Evolutionary conservation across 2,329 filamentous ascomycete genomes (phyloP), one percentile per base, ranked within the genome.

Genomic region (Chrysosporium queenslandicum): DNA sequence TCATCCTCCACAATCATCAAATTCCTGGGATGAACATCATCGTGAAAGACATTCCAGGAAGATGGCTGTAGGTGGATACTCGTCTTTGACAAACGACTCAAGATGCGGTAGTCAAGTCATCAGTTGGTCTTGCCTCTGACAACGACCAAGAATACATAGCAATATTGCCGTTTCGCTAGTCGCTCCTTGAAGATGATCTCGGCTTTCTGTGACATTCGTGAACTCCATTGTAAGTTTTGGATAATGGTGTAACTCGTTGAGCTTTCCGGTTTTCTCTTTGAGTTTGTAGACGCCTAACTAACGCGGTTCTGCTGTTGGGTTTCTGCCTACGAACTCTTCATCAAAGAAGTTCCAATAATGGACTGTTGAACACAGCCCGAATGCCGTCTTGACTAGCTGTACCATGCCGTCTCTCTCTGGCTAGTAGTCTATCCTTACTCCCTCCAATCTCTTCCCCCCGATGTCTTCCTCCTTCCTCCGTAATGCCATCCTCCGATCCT

Each of bases 1-100:
- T 55, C 48, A 3, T 52, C 58, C 46, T 54, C 52, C 1, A 61
- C 53, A 37, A 60, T 34, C 21, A 65, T 57, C 43, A 65, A 64
- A 16, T 2, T n/a, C 45, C 37, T 61, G n/a, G n/a, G n/a, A n/a
- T n/a, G n/a, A n/a, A n/a, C n/a, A n/a, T 57, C 20, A 60, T 48
- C 59, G 46, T 8, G 59, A 53, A 18, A 65, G 54, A 41, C 62
- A 63, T 45, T 64, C 63, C 14, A 64, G 52, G 4, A 65, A 40
- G 7, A 66, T 60, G 0, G 58, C 62, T 3, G 52, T 58, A 4
- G 60, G 59, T 11, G 52, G 41, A 43, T 54, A 53, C 14, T 42
- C 25, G 7, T 49, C 45, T 29, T 50, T 46, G 4, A 46, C 27
- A 49, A 48, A 52, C 6, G 29, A 23, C 16, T 47, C 12, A 6